Evolutionary conservation across 2,329 filamentous ascomycete genomes (phyloP).

Genomic region (Purpureocillium takamizusanense): DNA sequence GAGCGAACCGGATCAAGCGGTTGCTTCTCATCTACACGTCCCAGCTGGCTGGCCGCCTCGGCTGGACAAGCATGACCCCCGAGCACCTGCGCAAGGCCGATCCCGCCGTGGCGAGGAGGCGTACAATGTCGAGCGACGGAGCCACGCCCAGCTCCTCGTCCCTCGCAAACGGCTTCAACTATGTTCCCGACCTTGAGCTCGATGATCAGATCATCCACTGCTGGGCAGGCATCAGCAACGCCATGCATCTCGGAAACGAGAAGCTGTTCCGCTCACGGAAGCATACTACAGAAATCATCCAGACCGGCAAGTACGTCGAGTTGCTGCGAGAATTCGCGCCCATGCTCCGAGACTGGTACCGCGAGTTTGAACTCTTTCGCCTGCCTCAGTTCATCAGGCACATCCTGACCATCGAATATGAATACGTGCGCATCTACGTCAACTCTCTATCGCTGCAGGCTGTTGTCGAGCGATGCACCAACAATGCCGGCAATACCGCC

Average conservation of each 20-base stretch:
- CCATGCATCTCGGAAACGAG: slow-evolving; percentile 87
- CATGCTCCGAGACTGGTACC: slow-evolving; percentile 68
- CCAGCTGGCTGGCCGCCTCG: slow-evolving; percentile 85
- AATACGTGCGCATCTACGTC: slow-evolving; percentile 89
- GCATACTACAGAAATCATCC: slow-evolving; percentile 81
- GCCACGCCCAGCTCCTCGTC: slow-evolving; percentile 54
- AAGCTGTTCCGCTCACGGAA: slow-evolving; percentile 80
- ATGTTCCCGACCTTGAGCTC: slow-evolving; percentile 57
- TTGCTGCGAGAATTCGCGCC: slow-evolving; percentile 75
- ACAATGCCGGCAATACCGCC: slow-evolving; percentile 49
- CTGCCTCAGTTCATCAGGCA: slow-evolving; percentile 58
- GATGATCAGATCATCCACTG: slow-evolving; percentile 71
- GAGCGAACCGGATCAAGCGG: slow-evolving; percentile 74
- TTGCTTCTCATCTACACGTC: slow-evolving; percentile 85
- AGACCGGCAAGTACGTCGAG: slow-evolving; percentile 73
- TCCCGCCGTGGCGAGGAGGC: slow-evolving; percentile 42
- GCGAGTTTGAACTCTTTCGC: slow-evolving; percentile 70
- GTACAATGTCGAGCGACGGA: slow-evolving; percentile 42
- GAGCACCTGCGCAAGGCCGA: slow-evolving; percentile 51
- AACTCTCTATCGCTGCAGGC: slow-evolving; percentile 92
- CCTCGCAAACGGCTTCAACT: slow-evolving; percentile 51
- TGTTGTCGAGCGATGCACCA: slow-evolving; percentile 86
- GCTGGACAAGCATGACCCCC: slow-evolving; percentile 90
- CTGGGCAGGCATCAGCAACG: slow-evolving; percentile 87
- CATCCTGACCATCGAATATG: slow-evolving; percentile 88